Base-by-base conservation (phyloP, 2,329 filamentous ascomycete species). In the Colletotrichum sp. region DNA sequence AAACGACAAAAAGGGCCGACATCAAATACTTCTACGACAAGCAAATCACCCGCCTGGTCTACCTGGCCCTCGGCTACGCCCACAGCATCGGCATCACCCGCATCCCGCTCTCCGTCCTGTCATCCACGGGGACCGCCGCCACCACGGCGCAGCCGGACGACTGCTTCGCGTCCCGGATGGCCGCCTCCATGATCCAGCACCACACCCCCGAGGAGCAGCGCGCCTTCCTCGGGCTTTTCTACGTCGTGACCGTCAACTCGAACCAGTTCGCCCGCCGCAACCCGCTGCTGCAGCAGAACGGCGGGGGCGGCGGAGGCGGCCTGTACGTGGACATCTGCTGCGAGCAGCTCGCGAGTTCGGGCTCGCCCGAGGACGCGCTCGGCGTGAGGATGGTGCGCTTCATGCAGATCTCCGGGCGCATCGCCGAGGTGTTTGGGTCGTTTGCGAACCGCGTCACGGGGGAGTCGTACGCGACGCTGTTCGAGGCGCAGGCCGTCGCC, bases 41-140 rank as follows among this genome's bases (percentile, higher is more conserved):
- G 13, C 82, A 83, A 69, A 80, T 83, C 52, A 84, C 83, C 3
- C 84, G 84, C 34, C 68, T 88, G n/a, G 83, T 83, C 9, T 84
- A 86, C 60, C 78, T 87, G 36, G 84, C 84, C 3, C 79, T 87
- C 13, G 86, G 85, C 24, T 85, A 85, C 71, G 86, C 85, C 6
- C 85, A 88, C 59, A 86, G 83, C 60, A 81, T 88, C 8, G 83
- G 83, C 3, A 83, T 87, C 48, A 82, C 80, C n/a, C 77, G 78
- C 62, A 78, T 80, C 13, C 71, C 80, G 2, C 68, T 55, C 62
- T 65, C 72, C 39, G 57, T 65, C n/a, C 44, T 59, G 32, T 34
- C 24, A 32, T 39, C 22, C 22, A 32, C 10, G 12, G 59, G 30
- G 18, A 16, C 39, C 63, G 63, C 34, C 32, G 62, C n/a, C 34